These are phyloP conservation scores for Diaporthe amygdali DNA, from an alignment of 2,329 filamentous ascomycete genomes.

Conservation along the genomic window DNA sequence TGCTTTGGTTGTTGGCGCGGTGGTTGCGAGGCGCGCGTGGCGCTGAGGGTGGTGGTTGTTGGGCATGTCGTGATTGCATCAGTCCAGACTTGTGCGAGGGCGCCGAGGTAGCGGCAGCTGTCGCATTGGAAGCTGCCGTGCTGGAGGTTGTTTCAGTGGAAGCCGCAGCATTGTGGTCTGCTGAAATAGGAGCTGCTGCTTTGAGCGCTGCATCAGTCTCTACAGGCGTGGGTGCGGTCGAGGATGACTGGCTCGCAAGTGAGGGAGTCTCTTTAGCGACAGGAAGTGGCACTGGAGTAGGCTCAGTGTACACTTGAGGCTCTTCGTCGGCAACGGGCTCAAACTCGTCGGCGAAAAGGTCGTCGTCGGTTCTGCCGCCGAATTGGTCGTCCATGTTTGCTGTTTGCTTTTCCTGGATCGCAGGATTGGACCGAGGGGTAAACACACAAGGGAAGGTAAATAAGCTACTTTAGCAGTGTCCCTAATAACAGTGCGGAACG, in stretches of 20 bases:
- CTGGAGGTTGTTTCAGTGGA: conserved; percentile 11
- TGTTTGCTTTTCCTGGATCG: conserved; percentile 10
- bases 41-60: conserved; percentile 23
- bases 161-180: conserved; percentile 20
- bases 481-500: not conserved
- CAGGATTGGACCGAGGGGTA: not conserved
- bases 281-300: conserved; percentile 18
- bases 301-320: conserved; percentile 21
- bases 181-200: conserved; percentile 2
- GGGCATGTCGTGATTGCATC: conserved; percentile 28
- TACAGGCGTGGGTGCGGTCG: not conserved
- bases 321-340: conserved; percentile 51
- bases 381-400: conserved; percentile 65
- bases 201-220: not conserved
- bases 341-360: conserved; percentile 67
- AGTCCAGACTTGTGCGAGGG: conserved; percentile 15
- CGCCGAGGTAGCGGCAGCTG: conserved; percentile 11
- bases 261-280: not conserved
- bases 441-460: not conserved
- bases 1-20: conserved; percentile 26
- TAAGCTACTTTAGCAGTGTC: not conserved
- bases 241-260: conserved; percentile 3
- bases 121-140: conserved; percentile 11
- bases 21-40: conserved; percentile 25
- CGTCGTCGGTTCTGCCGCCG: conserved; percentile 65